Conservation (phyloP, 2,329 filamentous ascomycete species). For the Neofusicoccum sp. region DNA sequence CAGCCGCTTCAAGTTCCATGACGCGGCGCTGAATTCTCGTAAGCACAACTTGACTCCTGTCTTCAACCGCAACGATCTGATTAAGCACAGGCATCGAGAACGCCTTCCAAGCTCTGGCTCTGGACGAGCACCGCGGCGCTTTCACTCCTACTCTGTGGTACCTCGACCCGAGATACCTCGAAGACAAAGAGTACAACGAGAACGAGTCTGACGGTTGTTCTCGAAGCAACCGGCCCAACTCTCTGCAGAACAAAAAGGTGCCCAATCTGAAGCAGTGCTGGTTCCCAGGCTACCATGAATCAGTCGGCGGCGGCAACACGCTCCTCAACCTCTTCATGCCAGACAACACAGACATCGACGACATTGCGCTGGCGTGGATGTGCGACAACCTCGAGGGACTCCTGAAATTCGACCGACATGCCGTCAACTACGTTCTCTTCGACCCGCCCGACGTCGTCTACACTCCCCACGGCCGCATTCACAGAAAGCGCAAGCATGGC, state of each 20-base stretch:
- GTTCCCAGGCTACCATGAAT: conserved; percentile 59
- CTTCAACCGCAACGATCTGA: background rate
- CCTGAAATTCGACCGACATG: background rate
- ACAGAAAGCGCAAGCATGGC: no score
- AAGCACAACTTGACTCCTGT: background rate
- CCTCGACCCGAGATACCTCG: conserved; percentile 34
- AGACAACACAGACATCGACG: conserved; percentile 30
- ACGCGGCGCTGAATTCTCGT: conserved; percentile 11
- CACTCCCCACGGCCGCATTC: no score
- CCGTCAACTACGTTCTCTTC: background rate
- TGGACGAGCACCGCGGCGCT: conserved; percentile 55
- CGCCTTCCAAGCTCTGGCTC: conserved; percentile 58
- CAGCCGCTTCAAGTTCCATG: conserved; percentile 18
- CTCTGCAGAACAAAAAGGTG: conserved; percentile 20
- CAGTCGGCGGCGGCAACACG: conserved; percentile 53
- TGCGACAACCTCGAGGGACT: conserved; percentile 28
- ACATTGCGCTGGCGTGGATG: conserved; percentile 47
- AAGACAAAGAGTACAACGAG: background rate
- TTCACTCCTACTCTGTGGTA: conserved; percentile 59
- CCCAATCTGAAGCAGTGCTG: conserved; percentile 53
- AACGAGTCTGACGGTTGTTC: background rate
- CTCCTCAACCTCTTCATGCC: conserved; percentile 18
- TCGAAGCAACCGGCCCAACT: background rate
- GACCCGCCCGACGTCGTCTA: no score
- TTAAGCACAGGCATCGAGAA: conserved; percentile 46